A percentile compares a stretch with the other conserved stretches of the same genome.
phyloP scores from a whole-genome alignment of 495 filamentous ascomycete genomes.

The Beverwykella pulmonaria region DNA sequence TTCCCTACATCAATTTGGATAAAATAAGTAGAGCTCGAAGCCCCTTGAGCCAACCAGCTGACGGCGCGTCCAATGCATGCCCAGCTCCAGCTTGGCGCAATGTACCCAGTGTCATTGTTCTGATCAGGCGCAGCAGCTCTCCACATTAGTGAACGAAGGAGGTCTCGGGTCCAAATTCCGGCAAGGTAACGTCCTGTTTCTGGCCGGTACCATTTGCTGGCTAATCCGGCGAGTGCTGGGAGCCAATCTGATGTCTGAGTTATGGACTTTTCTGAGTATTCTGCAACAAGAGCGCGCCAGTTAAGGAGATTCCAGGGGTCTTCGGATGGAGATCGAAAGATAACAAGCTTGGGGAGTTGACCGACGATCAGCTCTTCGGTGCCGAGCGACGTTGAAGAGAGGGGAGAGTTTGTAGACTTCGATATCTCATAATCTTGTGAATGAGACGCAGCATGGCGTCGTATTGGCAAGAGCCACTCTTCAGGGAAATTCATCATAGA shows the following conservation, averaged over 20 bases:
- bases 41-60: neutral
- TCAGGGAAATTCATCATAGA: neutral
- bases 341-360: neutral
- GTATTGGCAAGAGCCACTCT: neutral
- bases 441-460: neutral
- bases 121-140: neutral
- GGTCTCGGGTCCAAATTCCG: constrained; percentile 2
- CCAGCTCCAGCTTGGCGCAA: constrained; percentile 14
- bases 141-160: constrained; percentile 1
- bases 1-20: neutral
- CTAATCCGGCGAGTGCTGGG: constrained; percentile 5
- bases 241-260: constrained; percentile 1
- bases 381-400: too few relatives aligned
- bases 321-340: neutral
- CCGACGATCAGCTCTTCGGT: too few relatives aligned
- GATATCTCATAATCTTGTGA: too few relatives aligned
- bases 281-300: neutral
- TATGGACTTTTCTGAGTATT: neutral
- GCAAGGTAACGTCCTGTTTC: neutral
- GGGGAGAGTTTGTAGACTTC: too few relatives aligned
- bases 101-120: neutral
- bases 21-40: neutral
- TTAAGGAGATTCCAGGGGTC: neutral
- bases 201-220: neutral
- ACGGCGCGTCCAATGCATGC: neutral